These are phyloP conservation scores for Cutaneotrichosporon sp. DNA, from an alignment of 1,284 basidiomycete genomes.

Conservation along the genomic window DNA sequence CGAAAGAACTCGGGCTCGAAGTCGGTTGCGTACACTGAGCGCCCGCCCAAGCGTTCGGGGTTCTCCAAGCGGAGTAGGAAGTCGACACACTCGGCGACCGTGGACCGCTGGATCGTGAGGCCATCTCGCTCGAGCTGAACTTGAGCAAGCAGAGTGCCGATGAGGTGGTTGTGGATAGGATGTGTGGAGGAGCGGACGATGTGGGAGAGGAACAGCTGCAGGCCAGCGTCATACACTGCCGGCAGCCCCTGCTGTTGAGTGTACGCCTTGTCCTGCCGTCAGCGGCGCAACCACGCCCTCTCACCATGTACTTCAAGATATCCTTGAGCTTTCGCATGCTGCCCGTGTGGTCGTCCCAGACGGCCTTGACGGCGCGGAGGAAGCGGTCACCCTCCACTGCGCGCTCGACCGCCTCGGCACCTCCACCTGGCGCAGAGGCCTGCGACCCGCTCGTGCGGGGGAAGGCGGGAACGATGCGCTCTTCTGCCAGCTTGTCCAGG, in stretches of 20 bases:
- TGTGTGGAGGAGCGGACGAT: conserved; percentile 66
- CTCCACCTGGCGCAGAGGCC: conserved; percentile 40
- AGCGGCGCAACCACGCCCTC: conserved; percentile 30
- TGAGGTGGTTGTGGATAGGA: conserved; percentile 80
- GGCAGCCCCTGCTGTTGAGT: conserved; percentile 71
- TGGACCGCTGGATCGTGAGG: conserved; percentile 85
- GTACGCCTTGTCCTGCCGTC: conserved; percentile 83
- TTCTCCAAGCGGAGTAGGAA: conserved; percentile 63
- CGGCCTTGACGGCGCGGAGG: conserved; percentile 75
- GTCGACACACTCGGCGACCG: conserved; percentile 86
- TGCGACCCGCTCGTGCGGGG: conserved; percentile 57
- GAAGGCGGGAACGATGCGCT: conserved; percentile 80
- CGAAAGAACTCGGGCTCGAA: conserved; percentile 81
- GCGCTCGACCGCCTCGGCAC: conserved; percentile 46
- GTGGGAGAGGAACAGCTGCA: conserved; percentile 76
- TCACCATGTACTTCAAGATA: conserved; percentile 93
- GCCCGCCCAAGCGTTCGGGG: conserved; percentile 52
- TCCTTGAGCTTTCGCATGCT: conserved; percentile 89
- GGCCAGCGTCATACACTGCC: conserved; percentile 78
- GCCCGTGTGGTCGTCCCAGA: conserved; percentile 93
- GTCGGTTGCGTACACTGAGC: conserved; percentile 78
- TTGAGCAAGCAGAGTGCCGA: conserved; percentile 79
- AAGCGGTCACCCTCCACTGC: conserved; percentile 74
- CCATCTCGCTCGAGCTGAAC: conserved; percentile 91
- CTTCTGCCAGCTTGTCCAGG: conserved; percentile 74